Percentiles rank a stretch among this genome's conserved stretches.
phyloP scores from a whole-genome alignment of 495 filamentous ascomycete genomes.

The Aspergillus bertholletiae region DNA sequence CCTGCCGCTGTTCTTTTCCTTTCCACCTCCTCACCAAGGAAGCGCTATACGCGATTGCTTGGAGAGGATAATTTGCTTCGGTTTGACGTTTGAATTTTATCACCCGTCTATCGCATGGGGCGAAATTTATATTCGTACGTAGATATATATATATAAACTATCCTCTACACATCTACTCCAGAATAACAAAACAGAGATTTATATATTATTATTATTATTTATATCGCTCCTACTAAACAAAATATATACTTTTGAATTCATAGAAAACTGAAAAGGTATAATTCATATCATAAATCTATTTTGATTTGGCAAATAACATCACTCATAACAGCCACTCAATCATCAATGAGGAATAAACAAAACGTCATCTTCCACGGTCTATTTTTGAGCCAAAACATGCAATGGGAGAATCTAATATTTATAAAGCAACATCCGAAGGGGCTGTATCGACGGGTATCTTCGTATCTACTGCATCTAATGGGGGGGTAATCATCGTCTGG shows the following conservation, averaged over 20 bases:
- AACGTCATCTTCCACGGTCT: background rate
- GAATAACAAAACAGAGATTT: too few species aligned
- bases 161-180: too few species aligned
- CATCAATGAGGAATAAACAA: background rate
- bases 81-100: too few species aligned
- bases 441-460: conserved; percentile 4
- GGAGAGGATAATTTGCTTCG: conserved; percentile 33
- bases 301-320: background rate
- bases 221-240: too few species aligned
- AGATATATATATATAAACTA: too few species aligned
- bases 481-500: conserved; percentile 26
- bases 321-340: background rate
- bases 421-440: conserved; percentile 1
- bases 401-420: background rate
- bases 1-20: conserved; percentile 9
- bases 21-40: conserved; percentile 40
- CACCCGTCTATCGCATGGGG: too few species aligned
- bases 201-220: too few species aligned
- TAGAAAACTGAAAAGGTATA: background rate
- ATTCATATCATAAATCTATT: background rate
- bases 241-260: too few species aligned
- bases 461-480: conserved; percentile 23
- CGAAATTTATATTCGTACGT: too few species aligned
- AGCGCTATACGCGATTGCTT: conserved; percentile 41
- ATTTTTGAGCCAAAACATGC: background rate